phyloP scores from a whole-genome alignment of 2,329 filamentous ascomycete genomes.

The Ilyonectria destructans region DNA sequence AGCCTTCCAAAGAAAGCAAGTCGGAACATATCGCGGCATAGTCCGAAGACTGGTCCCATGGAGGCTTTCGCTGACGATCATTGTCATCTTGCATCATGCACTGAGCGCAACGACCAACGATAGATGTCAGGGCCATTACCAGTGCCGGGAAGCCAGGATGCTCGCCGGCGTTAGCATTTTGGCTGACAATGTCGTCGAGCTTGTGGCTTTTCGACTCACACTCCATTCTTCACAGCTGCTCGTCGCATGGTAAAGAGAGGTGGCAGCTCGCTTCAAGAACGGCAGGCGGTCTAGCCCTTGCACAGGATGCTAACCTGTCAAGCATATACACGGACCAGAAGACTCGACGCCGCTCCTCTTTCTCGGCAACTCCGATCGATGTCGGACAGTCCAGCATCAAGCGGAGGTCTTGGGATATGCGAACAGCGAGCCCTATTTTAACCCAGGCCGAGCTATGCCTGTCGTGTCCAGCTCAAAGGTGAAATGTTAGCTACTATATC shows the following conservation, averaged over 20 bases:
- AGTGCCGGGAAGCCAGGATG: background rate
- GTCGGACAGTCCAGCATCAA: background rate
- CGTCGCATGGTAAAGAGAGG: background rate
- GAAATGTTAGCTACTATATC: no score
- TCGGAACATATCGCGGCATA: background rate
- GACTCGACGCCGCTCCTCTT: background rate
- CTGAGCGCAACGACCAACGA: background rate
- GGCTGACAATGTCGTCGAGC: background rate
- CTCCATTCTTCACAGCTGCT: background rate
- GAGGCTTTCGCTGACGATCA: background rate
- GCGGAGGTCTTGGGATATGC: conserved; percentile 3
- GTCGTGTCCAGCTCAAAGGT: background rate
- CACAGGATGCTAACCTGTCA: background rate
- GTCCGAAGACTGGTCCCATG: background rate
- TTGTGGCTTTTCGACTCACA: background rate
- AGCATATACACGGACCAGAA: conserved; percentile 4
- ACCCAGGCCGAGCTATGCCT: background rate
- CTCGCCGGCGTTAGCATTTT: background rate
- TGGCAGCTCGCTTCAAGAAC: background rate
- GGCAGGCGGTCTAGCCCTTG: background rate
- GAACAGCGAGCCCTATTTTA: background rate
- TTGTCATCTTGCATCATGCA: background rate
- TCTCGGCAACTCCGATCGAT: background rate
- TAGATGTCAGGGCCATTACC: background rate
- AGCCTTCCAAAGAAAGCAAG: background rate